Base-by-base conservation (phyloP, 2,329 filamentous ascomycete genomes). In the Hypocrella siamensis region DNA sequence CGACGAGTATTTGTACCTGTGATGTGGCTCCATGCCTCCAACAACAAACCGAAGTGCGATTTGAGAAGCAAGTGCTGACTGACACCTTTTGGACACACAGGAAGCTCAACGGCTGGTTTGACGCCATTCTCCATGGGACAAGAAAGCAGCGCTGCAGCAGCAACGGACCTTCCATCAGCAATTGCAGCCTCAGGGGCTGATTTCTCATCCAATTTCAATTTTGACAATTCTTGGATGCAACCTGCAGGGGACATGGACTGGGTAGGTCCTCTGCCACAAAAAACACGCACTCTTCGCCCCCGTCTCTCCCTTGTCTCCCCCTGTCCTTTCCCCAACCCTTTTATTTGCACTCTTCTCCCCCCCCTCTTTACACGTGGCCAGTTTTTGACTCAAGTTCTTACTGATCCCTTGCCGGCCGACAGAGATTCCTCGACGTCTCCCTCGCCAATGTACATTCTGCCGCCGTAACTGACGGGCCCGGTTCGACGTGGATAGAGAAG, bases 221-320 rank as follows among this genome's bases (percentile, higher is more conserved):
- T 57, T 33, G 54, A 57, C 32, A 37, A 48, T n/a, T 46, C 52
- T 14, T 58, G 54, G 55, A 49, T 56, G 19, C 10, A 17, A 9
- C 42, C 42, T 10, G 40, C 43, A 31, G 42, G 49, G 17, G 47
- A 45, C 32, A 51, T 58, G 46, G 55, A 58, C 35, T 58, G 55
- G 55, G 55, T 58, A 42, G 38, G 53, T 47, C 19, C 22, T 21
- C 21, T 15, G n/a, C 21, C 21, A 12, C 8, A 12, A 24, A 24
- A 9, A 8, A 24, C 8, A 12, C 12, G 21, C 25, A 14, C 3
- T 26, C 25, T 3, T 26, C 25, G 10, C 25, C 6, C 15, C 8
- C n/a, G n/a, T 26, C 25, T 7, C 25, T 14, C 25, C n/a, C 25
- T 14, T n/a, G n/a, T n/a, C n/a, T n/a, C n/a, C n/a, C n/a, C n/a